These are phyloP conservation scores for Gloeophyllum trabeum DNA, from an alignment of 768 basidiomycete species.

Conservation along the genomic window DNA sequence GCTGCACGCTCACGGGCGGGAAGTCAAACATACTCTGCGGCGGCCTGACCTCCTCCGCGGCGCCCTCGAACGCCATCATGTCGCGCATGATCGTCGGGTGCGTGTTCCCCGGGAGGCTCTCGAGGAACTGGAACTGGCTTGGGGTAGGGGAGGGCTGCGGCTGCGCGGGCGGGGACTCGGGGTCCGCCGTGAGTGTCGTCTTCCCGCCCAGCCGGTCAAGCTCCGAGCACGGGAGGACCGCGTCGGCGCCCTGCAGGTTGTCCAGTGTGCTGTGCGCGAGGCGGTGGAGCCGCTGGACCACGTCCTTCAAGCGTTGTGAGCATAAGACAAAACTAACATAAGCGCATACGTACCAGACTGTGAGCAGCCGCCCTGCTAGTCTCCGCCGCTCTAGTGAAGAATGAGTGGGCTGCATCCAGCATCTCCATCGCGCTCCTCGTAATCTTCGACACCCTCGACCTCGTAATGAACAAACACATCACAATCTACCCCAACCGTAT, in stretches of 20 bases:
- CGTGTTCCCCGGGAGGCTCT: conserved; percentile 15
- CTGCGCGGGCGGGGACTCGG: neutral
- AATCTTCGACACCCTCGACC: conserved; percentile 23
- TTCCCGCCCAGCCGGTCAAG: conserved; percentile 22
- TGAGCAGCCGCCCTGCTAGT: conserved; percentile 14
- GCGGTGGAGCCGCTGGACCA: conserved; percentile 16
- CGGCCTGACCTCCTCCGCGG: conserved; percentile 9
- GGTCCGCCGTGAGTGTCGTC: conserved; percentile 13
- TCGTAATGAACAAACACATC: conserved; percentile 24
- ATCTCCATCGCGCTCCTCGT: conserved; percentile 22
- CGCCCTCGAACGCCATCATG: conserved; percentile 30
- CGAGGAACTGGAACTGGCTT: conserved; percentile 7
- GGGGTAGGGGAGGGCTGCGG: neutral
- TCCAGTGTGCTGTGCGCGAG: conserved; percentile 19
- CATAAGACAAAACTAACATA: neutral
- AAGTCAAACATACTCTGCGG: conserved; percentile 17
- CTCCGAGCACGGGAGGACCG: conserved; percentile 11
- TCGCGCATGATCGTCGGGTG: conserved; percentile 48
- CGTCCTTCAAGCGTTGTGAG: conserved; percentile 10
- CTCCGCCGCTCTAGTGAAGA: conserved; percentile 18
- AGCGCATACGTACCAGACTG: conserved; percentile 11
- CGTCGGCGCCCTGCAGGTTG: conserved; percentile 7
- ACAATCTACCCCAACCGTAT: conserved; percentile 25
- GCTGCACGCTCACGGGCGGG: conserved; percentile 17
- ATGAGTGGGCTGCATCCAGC: conserved; percentile 18